A percentile compares a stretch with the other conserved stretches of the same genome.
Evolutionary conservation across 305 asterid genomes (phyloP).

Genomic region (Plantago coronopus): DNA sequence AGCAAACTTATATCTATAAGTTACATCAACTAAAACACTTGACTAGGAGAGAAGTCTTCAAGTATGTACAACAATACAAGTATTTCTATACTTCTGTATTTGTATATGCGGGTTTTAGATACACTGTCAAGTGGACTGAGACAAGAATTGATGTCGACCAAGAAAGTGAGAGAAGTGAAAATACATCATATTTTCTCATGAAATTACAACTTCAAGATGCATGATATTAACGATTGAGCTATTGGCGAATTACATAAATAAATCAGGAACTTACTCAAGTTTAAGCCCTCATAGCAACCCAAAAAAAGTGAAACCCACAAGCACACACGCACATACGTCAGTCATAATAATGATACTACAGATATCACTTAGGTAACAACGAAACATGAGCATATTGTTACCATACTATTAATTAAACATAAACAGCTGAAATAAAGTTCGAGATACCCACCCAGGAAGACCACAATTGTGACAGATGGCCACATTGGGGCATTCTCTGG

Average conservation of each 20-base stretch:
- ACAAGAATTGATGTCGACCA: constrained; percentile 3
- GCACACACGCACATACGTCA: no score
- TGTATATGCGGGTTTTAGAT: background rate
- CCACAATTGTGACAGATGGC: constrained; percentile 98
- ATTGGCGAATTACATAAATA: background rate
- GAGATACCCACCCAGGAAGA: constrained; percentile 85
- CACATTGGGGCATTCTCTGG: constrained; percentile 92
- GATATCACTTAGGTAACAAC: no score
- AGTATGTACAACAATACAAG: constrained; percentile 1
- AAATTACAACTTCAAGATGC: background rate
- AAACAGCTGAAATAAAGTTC: background rate
- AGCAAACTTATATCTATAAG: background rate
- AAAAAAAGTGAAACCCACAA: background rate
- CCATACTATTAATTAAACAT: no score
- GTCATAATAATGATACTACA: no score
- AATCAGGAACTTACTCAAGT: background rate
- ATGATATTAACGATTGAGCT: background rate
- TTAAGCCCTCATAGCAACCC: background rate
- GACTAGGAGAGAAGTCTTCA: constrained; percentile 5
- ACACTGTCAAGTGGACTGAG: background rate
- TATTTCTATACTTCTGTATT: no score
- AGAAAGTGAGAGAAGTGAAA: background rate
- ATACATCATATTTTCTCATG: background rate
- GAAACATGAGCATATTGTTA: no score
- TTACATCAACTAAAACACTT: background rate